A percentile compares a stretch with the other conserved stretches of the same genome.
Evolutionary conservation across 2,329 filamentous ascomycete species (phyloP).

Genomic region (Diplodia scrobiculata): DNA sequence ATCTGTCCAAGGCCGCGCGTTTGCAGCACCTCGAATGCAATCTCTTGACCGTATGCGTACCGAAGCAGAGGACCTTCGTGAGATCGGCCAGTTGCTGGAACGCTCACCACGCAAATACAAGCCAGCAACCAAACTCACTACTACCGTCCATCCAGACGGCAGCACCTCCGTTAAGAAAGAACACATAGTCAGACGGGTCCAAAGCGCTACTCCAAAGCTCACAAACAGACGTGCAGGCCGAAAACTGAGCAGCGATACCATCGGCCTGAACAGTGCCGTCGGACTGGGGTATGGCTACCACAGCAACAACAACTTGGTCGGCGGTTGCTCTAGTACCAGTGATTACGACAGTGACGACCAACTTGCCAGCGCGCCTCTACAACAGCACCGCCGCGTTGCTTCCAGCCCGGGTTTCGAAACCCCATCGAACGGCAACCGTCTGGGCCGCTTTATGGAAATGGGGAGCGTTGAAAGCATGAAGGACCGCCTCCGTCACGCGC

Average conservation of each 20-base stretch:
- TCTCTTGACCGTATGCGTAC: constrained; percentile 52
- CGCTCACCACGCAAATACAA: constrained; percentile 49
- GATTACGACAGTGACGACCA: constrained; percentile 32
- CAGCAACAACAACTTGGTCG: constrained; percentile 16
- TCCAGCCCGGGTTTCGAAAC: constrained; percentile 32
- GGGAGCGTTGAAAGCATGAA: constrained; percentile 32
- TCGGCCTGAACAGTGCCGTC: constrained; percentile 20
- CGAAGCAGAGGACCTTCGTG: constrained; percentile 43
- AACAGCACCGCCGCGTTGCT: background rate
- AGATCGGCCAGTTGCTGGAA: constrained; percentile 48
- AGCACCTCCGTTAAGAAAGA: constrained; percentile 19
- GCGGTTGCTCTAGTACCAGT: constrained; percentile 38
- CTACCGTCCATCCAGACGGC: constrained; percentile 27
- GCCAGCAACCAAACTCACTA: constrained; percentile 30
- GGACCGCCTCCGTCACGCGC: constrained; percentile 37
- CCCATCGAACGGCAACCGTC: constrained; percentile 36
- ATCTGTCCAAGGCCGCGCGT: constrained; percentile 55
- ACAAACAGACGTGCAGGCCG: background rate
- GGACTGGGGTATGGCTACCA: constrained; percentile 24
- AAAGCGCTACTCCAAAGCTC: constrained; percentile 13
- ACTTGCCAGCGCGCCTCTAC: background rate
- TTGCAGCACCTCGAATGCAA: constrained; percentile 55
- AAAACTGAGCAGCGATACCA: constrained; percentile 16
- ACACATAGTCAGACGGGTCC: constrained; percentile 22
- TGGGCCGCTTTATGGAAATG: background rate